A percentile compares a stretch with the other conserved stretches of the same genome.
Evolutionary conservation across 352 stramenopile species (phyloP).

Genomic region (Aphanomyces astaci): DNA sequence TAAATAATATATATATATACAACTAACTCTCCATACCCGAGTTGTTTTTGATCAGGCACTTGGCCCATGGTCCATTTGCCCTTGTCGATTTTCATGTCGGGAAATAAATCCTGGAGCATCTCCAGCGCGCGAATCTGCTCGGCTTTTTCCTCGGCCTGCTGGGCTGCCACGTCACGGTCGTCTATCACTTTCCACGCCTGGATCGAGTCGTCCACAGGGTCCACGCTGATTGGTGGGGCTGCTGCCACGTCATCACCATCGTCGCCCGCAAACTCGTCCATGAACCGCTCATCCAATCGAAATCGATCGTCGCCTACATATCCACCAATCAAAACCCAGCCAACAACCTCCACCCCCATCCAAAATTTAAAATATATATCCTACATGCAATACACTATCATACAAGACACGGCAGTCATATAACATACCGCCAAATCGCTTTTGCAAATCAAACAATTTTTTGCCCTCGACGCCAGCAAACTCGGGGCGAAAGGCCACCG

Average conservation of each 20-base stretch:
- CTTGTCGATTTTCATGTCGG: constrained; percentile 55
- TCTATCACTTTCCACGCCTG: constrained; percentile 48
- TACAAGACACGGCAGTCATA: no score
- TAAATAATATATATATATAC: no score
- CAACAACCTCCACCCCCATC: no score
- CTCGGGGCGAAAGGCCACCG: constrained; percentile 58
- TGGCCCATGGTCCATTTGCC: constrained; percentile 30
- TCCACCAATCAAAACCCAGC: background rate
- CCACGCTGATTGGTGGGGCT: background rate
- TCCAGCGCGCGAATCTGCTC: constrained; percentile 49
- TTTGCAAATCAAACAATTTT: constrained; percentile 76
- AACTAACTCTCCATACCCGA: no score
- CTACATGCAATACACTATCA: no score
- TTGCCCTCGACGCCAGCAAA: constrained; percentile 61
- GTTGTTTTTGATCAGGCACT: constrained; percentile 7
- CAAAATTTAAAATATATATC: no score
- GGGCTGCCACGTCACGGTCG: constrained; percentile 29
- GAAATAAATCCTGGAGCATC: constrained; percentile 50
- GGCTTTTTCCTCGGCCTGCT: constrained; percentile 30
- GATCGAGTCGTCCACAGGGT: constrained; percentile 28
- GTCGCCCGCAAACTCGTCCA: constrained; percentile 54
- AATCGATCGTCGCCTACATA: constrained; percentile 51
- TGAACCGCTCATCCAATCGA: constrained; percentile 65
- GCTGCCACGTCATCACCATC: constrained; percentile 31
- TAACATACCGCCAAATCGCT: constrained; percentile 46